Evolutionary conservation across 2,329 filamentous ascomycete species (phyloP).

Genomic region (Chrysoporthe austroafricana): DNA sequence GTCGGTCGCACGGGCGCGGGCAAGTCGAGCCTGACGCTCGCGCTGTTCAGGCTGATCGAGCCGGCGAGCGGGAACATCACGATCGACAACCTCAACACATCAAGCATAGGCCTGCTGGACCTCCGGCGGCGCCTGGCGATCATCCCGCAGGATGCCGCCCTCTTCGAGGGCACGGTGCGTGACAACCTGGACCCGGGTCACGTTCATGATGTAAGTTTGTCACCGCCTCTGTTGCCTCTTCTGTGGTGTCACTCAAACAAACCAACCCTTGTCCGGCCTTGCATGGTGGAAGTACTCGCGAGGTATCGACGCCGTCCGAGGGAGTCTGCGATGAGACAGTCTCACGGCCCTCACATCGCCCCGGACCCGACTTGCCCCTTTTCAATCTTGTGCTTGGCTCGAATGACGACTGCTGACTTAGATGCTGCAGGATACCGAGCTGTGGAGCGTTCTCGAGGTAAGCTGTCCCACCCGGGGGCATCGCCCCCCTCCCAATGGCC

Average conservation of each 20-base stretch:
- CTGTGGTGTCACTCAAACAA: background rate
- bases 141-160: slow-evolving; percentile 94
- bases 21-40: slow-evolving; percentile 83
- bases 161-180: slow-evolving; percentile 75
- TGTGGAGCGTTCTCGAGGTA: slow-evolving; percentile 90
- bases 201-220: slow-evolving; percentile 68
- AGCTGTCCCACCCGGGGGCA: slow-evolving; percentile 42
- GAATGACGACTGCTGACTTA: slow-evolving; percentile 27
- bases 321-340: background rate
- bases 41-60: slow-evolving; percentile 96
- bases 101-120: slow-evolving; percentile 86
- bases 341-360: background rate
- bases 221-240: background rate
- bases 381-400: slow-evolving; percentile 14
- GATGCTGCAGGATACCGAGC: slow-evolving; percentile 71
- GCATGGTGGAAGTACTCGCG: background rate
- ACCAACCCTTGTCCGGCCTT: background rate
- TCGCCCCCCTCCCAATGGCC: slow-evolving; percentile 28
- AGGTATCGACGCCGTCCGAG: background rate
- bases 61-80: slow-evolving; percentile 79
- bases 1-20: slow-evolving; percentile 95
- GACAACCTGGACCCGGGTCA: slow-evolving; percentile 96
- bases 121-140: slow-evolving; percentile 89
- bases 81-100: slow-evolving; percentile 89
- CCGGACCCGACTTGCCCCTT: slow-evolving; percentile 13